Evolutionary conservation across 495 filamentous ascomycete genomes (phyloP).

Genomic region (Lasiosphaeris hirsuta): DNA sequence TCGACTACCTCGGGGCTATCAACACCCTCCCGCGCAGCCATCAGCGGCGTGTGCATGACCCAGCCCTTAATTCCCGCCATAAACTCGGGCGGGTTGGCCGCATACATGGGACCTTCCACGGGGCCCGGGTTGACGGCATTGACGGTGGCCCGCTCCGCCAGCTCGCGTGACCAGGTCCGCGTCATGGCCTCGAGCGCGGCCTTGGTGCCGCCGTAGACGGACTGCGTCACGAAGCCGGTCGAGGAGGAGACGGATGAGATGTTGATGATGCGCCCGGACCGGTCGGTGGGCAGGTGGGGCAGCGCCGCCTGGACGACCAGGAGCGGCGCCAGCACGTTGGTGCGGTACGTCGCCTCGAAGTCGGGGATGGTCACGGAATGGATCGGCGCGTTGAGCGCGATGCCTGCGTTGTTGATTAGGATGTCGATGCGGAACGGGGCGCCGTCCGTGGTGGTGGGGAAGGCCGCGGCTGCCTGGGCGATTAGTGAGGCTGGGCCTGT

Average conservation of each 20-base stretch:
- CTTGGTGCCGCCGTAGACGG: conserved; percentile 85
- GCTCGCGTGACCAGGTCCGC: conserved; percentile 78
- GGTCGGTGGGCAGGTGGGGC: conserved; percentile 68
- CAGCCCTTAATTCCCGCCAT: conserved; percentile 44
- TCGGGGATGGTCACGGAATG: conserved; percentile 55
- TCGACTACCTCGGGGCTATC: conserved; percentile 59
- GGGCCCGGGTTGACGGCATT: conserved; percentile 90
- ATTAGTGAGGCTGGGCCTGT: conserved; percentile 39
- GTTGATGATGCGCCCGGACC: conserved; percentile 76
- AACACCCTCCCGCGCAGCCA: conserved; percentile 49
- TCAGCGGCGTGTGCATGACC: conserved; percentile 67
- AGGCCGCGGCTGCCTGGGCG: conserved; percentile 28
- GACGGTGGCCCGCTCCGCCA: conserved; percentile 73
- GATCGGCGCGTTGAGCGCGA: conserved; percentile 58
- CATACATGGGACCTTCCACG: conserved; percentile 71
- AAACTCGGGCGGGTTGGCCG: conserved; percentile 39
- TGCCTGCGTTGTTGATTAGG: conserved; percentile 83
- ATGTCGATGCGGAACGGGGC: conserved; percentile 71
- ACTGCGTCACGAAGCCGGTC: conserved; percentile 66
- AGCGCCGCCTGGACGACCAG: conserved; percentile 69
- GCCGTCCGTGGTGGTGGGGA: conserved; percentile 21
- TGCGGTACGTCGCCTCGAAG: conserved; percentile 67
- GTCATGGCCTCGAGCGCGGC: conserved; percentile 92
- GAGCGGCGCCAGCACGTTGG: conserved; percentile 86
- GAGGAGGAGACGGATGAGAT: conserved; percentile 67